Evolutionary conservation across 23 red algal species (phyloP).

Genomic region (Gracilaria domingensis): DNA sequence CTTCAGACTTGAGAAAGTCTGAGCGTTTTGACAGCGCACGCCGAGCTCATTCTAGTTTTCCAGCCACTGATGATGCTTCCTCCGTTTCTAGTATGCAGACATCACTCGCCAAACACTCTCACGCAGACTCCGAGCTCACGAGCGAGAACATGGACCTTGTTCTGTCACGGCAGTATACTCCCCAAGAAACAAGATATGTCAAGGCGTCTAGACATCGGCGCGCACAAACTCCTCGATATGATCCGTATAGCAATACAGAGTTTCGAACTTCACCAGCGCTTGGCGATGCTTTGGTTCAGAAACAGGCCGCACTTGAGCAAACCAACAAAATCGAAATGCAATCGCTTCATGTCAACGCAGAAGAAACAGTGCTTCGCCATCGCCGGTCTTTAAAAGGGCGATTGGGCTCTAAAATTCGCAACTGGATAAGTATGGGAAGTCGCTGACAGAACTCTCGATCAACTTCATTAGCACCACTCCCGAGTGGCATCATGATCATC

Average conservation of each 20-base stretch:
- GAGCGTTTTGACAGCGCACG: background rate
- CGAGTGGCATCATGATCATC: no score
- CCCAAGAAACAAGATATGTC: background rate
- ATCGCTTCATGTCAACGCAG: background rate
- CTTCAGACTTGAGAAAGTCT: background rate
- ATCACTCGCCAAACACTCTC: background rate
- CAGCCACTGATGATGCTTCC: slow-evolving; percentile 1
- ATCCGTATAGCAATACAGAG: slow-evolving; percentile 9
- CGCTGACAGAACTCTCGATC: background rate
- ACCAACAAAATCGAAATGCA: background rate
- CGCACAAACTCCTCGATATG: background rate
- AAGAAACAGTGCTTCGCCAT: background rate
- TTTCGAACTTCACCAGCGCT: slow-evolving; percentile 5
- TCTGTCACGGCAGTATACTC: background rate
- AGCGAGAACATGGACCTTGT: background rate
- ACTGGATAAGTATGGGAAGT: slow-evolving; percentile 1
- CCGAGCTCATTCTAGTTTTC: slow-evolving; percentile 32
- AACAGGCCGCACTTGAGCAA: background rate
- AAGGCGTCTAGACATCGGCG: background rate
- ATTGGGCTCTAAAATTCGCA: slow-evolving; percentile 3
- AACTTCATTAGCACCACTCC: background rate
- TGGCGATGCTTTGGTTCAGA: background rate
- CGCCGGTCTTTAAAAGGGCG: slow-evolving; percentile 8
- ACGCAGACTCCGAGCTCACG: background rate
- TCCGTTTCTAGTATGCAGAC: background rate